phyloP scores from a whole-genome alignment of 2,329 filamentous ascomycete species.

The Neocucurbitaria cava region DNA sequence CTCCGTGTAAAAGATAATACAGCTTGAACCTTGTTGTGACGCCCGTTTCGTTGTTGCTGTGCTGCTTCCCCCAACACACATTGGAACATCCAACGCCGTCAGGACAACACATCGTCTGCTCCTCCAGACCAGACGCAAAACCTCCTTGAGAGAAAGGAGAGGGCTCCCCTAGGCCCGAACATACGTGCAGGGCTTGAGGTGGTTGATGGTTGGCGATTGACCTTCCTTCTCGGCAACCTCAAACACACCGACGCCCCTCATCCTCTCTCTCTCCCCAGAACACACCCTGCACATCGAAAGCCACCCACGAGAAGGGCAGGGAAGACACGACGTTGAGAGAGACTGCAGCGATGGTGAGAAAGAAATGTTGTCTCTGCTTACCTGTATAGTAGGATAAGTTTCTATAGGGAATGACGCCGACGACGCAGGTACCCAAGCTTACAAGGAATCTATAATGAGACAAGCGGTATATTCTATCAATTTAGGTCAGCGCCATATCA shows the following conservation, averaged over 20 bases:
- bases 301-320: not conserved
- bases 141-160: not conserved
- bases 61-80: not conserved
- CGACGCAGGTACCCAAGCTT: slow-evolving; percentile 35
- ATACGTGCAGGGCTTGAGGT: slow-evolving; percentile 6
- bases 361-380: slow-evolving; percentile 31
- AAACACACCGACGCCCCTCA: slow-evolving; percentile 1
- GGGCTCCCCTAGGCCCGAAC: not conserved
- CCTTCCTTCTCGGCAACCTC: slow-evolving; percentile 6
- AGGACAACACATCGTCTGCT: not conserved
- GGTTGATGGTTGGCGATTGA: not conserved
- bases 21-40: slow-evolving; percentile 3
- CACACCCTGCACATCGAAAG: not conserved
- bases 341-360: slow-evolving; percentile 1
- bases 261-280: slow-evolving; percentile 2
- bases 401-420: slow-evolving; percentile 33
- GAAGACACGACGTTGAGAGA: not conserved
- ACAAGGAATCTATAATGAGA: slow-evolving; percentile 41
- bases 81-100: not conserved
- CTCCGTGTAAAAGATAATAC: slow-evolving; percentile 1
- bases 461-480: slow-evolving; percentile 33
- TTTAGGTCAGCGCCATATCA: slow-evolving; percentile 9
- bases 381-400: slow-evolving; percentile 34
- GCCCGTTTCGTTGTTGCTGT: not conserved
- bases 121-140: slow-evolving; percentile 3